Conservation (phyloP, 176 grass and related monocot genomes). For the Bothriochloa decipiens region DNA sequence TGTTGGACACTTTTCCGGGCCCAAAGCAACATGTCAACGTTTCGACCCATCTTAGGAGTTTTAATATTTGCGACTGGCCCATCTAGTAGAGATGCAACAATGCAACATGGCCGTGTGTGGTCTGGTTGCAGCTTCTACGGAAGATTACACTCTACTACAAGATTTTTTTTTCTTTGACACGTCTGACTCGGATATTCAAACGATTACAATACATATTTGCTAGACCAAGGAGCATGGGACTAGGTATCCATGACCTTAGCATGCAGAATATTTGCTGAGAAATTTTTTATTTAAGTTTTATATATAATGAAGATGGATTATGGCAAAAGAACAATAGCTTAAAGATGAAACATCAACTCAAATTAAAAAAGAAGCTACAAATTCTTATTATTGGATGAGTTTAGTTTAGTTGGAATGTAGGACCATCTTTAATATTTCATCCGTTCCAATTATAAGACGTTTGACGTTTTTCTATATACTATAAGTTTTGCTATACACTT, state of each 20-base stretch:
- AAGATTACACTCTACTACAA: too few relatives aligned
- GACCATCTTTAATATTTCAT: too few relatives aligned
- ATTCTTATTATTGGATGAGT: background rate
- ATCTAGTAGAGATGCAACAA: background rate
- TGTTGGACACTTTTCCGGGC: background rate
- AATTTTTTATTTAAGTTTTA: background rate
- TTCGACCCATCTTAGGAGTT: background rate
- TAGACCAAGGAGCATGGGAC: too few relatives aligned
- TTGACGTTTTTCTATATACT: too few relatives aligned
- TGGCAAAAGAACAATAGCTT: background rate
- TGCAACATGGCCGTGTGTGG: background rate
- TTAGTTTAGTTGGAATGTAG: background rate
- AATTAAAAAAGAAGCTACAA: background rate
- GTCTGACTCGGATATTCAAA: too few relatives aligned
- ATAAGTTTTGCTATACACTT: too few relatives aligned
- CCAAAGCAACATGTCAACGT: background rate
- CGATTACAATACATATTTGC: too few relatives aligned
- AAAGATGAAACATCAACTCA: background rate
- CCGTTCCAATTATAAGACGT: too few relatives aligned
- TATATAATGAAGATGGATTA: background rate
- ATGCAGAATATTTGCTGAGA: background rate
- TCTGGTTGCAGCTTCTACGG: background rate
- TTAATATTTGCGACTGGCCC: too few relatives aligned
- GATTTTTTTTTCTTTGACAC: too few relatives aligned
- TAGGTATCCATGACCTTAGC: background rate